Evolutionary conservation across 805 yeast species (phyloP).

Genomic region (Candida sithepensis): DNA sequence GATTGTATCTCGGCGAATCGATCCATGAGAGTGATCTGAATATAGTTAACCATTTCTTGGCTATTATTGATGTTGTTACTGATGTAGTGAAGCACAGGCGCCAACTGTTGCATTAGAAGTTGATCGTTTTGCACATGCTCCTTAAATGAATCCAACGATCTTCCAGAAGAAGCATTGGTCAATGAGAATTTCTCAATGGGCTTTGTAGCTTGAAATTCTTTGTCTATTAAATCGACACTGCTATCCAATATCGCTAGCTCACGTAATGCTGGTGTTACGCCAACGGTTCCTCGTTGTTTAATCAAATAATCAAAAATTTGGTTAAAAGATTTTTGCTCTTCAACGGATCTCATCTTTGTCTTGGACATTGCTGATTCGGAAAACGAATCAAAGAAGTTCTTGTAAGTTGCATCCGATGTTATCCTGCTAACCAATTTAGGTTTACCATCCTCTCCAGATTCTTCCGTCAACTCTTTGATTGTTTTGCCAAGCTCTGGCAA

Average conservation of each 20-base stretch:
- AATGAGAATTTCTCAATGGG: neutral
- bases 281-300: conserved; percentile 17
- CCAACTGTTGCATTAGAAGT: conserved; percentile 9
- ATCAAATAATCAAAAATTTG: conserved; percentile 28
- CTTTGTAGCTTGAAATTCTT: neutral
- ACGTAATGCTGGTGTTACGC: conserved; percentile 25
- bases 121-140: conserved; percentile 9
- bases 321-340: conserved; percentile 32
- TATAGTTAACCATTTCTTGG: conserved; percentile 20
- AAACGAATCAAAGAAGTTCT: conserved; percentile 25
- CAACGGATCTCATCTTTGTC: conserved; percentile 25
- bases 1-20: conserved; percentile 9
- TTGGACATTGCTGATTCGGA: conserved; percentile 18
- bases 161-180: neutral
- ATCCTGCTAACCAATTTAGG: conserved; percentile 7
- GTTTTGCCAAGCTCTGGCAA: conserved; percentile 1
- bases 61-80: conserved; percentile 17
- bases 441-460: neutral
- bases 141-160: conserved; percentile 2
- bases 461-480: neutral
- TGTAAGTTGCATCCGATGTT: conserved; percentile 20
- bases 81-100: conserved; percentile 22
- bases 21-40: conserved; percentile 18
- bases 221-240: neutral
- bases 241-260: conserved; percentile 17